phyloP scores from a whole-genome alignment of 2,329 filamentous ascomycete species.

The Lasiodiplodia sp. region DNA sequence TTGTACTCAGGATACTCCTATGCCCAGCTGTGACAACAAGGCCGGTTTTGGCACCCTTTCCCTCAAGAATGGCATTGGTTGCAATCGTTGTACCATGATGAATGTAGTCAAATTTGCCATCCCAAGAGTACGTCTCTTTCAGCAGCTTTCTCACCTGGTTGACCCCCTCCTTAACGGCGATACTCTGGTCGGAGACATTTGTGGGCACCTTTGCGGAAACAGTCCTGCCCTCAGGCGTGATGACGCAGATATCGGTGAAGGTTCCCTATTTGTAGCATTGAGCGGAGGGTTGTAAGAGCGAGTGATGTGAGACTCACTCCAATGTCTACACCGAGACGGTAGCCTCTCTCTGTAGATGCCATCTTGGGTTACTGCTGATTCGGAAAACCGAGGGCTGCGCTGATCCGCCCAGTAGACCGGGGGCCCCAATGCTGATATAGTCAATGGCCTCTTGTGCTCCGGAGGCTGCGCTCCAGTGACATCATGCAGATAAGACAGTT shows the following conservation, averaged over 20 bases:
- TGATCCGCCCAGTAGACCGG: too few species aligned
- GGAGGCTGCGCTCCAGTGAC: too few species aligned
- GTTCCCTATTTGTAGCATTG: slow-evolving; percentile 43
- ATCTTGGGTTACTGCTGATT: not conserved
- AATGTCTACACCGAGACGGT: slow-evolving; percentile 39
- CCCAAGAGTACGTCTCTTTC: slow-evolving; percentile 49
- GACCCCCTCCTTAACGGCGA: slow-evolving; percentile 57
- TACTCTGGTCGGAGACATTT: slow-evolving; percentile 55
- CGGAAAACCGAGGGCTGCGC: too few species aligned
- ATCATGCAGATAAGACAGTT: too few species aligned
- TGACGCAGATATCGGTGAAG: slow-evolving; percentile 58
- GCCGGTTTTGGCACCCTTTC: slow-evolving; percentile 57
- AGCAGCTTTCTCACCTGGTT: slow-evolving; percentile 50
- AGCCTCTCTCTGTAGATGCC: slow-evolving; percentile 30
- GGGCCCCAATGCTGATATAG: too few species aligned
- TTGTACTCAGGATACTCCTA: slow-evolving; percentile 57
- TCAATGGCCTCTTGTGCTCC: too few species aligned
- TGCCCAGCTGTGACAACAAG: slow-evolving; percentile 58
- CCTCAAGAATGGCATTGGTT: slow-evolving; percentile 60
- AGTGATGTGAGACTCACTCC: slow-evolving; percentile 32
- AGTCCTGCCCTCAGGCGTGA: slow-evolving; percentile 54
- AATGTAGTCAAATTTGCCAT: slow-evolving; percentile 57
- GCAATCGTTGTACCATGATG: slow-evolving; percentile 60
- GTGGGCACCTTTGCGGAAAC: slow-evolving; percentile 57
- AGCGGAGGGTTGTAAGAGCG: not conserved